phyloP scores from a whole-genome alignment of 805 yeast genomes.

The Blastobotrys robertii region DNA sequence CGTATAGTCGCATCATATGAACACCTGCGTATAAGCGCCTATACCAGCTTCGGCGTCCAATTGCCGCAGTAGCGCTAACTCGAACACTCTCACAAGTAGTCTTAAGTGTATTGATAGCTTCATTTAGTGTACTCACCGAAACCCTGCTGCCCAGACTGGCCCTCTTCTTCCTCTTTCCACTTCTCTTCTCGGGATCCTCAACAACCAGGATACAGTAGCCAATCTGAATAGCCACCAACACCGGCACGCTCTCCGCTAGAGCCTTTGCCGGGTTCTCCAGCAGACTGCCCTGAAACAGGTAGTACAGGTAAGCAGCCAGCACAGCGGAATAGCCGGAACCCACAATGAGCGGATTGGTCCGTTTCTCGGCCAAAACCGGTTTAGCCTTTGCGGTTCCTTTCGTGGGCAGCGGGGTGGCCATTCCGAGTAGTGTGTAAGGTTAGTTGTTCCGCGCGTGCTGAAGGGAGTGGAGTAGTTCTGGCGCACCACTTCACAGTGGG shows the following conservation, averaged over 20 bases:
- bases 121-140: background rate
- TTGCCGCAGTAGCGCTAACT: too few relatives aligned
- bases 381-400: background rate
- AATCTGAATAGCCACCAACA: constrained; percentile 14
- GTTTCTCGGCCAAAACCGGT: background rate
- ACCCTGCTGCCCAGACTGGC: constrained; percentile 1
- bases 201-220: constrained; percentile 14
- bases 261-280: constrained; percentile 11
- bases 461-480: too few relatives aligned
- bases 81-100: too few relatives aligned
- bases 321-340: background rate
- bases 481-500: too few relatives aligned
- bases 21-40: too few relatives aligned
- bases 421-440: too few relatives aligned
- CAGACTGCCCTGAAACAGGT: constrained; percentile 5
- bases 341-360: too few relatives aligned
- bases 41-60: too few relatives aligned
- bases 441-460: too few relatives aligned
- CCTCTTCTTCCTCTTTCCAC: constrained; percentile 2
- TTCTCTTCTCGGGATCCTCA: background rate
- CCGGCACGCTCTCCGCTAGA: constrained; percentile 13
- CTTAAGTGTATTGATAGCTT: too few relatives aligned
- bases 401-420: too few relatives aligned
- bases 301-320: constrained; percentile 1
- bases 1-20: too few relatives aligned